phyloP scores from a whole-genome alignment of 1,284 basidiomycete species.

The Moesziomyces parantarcticus region DNA sequence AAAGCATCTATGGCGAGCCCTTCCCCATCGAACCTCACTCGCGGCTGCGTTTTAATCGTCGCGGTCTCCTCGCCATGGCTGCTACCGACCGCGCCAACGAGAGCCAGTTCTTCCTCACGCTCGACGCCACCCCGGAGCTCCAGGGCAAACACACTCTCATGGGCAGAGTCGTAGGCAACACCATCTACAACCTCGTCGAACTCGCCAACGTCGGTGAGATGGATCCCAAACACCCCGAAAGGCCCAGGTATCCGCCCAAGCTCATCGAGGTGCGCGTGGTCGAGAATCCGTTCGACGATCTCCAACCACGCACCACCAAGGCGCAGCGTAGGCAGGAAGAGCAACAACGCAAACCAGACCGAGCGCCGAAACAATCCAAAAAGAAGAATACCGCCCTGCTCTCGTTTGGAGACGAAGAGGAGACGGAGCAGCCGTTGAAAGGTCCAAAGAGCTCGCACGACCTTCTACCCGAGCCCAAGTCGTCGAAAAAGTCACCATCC shows the following conservation, averaged over 20 bases:
- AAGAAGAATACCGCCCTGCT: conserved; percentile 55
- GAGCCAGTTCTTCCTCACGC: conserved; percentile 68
- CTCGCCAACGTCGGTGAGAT: conserved; percentile 85
- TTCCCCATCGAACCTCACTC: conserved; percentile 95
- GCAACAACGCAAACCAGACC: conserved; percentile 78
- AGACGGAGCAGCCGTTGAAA: conserved; percentile 6
- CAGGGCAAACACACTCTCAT: conserved; percentile 64
- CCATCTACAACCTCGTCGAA: conserved; percentile 69
- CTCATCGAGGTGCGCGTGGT: conserved; percentile 84
- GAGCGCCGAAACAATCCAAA: conserved; percentile 59
- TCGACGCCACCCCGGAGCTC: conserved; percentile 64
- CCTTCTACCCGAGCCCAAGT: conserved; percentile 31
- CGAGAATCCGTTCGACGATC: conserved; percentile 93
- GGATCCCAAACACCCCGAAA: conserved; percentile 73
- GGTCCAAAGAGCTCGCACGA: conserved; percentile 64
- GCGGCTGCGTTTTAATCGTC: conserved; percentile 80
- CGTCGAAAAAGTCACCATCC: neutral
- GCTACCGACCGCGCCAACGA: conserved; percentile 72
- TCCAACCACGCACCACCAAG: conserved; percentile 94
- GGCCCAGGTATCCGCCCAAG: conserved; percentile 89
- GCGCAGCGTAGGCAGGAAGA: conserved; percentile 86
- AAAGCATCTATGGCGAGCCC: conserved; percentile 73
- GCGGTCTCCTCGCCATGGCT: conserved; percentile 93
- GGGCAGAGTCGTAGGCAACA: conserved; percentile 56
- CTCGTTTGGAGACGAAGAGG: conserved; percentile 62